phyloP scores from a whole-genome alignment of 352 stramenopile species.

The Phytophthora hibernalis region DNA sequence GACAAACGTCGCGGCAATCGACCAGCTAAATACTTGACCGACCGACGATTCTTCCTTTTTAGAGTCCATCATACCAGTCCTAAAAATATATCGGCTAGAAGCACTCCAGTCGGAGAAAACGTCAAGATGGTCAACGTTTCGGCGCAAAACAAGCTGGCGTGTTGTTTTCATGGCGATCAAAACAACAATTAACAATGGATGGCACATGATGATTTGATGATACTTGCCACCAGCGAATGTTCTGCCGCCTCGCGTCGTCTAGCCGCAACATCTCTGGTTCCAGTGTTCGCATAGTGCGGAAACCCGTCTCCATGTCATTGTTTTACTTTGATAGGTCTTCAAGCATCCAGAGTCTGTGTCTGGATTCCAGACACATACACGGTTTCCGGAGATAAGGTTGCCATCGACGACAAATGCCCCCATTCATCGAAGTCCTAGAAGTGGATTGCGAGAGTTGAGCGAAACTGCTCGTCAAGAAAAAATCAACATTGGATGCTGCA shows the following conservation, averaged over 20 bases:
- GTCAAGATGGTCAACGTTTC: background rate
- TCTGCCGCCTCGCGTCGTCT: constrained; percentile 12
- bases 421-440: too few species aligned
- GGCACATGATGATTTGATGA: constrained; percentile 8
- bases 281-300: too few species aligned
- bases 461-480: too few species aligned
- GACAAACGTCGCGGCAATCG: background rate
- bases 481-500: constrained; percentile 12
- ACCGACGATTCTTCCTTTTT: background rate
- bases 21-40: background rate
- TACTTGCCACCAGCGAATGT: constrained; percentile 22
- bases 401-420: too few species aligned
- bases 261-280: constrained; percentile 26
- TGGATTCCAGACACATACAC: too few species aligned
- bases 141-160: background rate
- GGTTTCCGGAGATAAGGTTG: too few species aligned
- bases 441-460: too few species aligned
- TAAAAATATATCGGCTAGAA: constrained; percentile 4
- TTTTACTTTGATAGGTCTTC: too few species aligned
- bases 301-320: background rate
- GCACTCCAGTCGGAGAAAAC: background rate
- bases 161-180: background rate
- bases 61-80: background rate
- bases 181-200: background rate
- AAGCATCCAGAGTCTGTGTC: too few species aligned